Evolutionary conservation across 768 basidiomycete species (phyloP).

Genomic region (Leccinum ochraceum): DNA sequence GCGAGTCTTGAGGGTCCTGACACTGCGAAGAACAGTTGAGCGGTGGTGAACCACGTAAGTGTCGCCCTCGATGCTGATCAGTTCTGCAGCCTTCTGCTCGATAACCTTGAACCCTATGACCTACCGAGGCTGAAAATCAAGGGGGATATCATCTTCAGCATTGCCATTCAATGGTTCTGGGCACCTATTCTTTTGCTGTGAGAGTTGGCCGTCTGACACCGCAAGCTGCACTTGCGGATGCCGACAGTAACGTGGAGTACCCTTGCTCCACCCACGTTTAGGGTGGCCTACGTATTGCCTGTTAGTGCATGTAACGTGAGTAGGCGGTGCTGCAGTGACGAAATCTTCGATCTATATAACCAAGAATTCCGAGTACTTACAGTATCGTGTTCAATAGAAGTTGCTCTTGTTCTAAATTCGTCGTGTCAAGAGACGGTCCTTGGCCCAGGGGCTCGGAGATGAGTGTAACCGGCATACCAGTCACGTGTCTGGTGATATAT

Average conservation of each 20-base stretch:
- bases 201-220: neutral
- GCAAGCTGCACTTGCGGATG: neutral
- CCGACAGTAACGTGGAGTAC: neutral
- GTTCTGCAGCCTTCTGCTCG: neutral
- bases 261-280: neutral
- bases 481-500: neutral
- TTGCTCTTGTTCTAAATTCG: neutral
- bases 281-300: neutral
- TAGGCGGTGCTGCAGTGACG: slow-evolving; percentile 1
- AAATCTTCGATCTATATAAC: neutral
- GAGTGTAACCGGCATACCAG: neutral
- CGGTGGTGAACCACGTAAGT: neutral
- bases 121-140: neutral
- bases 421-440: neutral
- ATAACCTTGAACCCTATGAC: neutral
- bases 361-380: neutral
- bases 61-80: neutral
- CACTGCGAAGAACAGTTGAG: neutral
- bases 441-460: neutral
- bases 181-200: neutral
- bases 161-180: neutral
- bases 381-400: neutral
- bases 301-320: neutral
- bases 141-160: neutral
- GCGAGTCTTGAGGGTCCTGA: neutral